Base-by-base conservation (phyloP, 495 filamentous ascomycete genomes). In the Penicillium bovifimosum region DNA sequence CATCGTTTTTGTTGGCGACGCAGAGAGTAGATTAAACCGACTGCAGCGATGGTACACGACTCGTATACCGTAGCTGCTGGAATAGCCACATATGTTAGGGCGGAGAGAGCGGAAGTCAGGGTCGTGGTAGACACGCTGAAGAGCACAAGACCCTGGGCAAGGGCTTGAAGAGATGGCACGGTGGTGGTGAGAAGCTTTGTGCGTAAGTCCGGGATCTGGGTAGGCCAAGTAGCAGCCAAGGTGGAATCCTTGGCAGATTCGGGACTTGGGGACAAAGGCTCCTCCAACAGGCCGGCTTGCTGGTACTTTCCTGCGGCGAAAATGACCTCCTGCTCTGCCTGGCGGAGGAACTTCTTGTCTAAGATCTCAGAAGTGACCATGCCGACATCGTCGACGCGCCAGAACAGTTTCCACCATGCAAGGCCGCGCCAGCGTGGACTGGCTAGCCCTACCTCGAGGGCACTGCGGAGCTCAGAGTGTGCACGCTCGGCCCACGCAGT, bases 351-450 rank as follows among this genome's bases (percentile, higher is more conserved):
- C n/a, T 76, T 75, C 41, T 75, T 78, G 32, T 81, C 76, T 3
- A 96, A 67, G 47, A 96, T 82, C 53, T 95, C 87, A 2, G 83
- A 82, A 1, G 86, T 80, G 41, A 93, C 81, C 77, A 88, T 85
- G 27, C 79, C 76, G 34, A 98, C 90, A 58, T 97, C 92, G 65
- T 97, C 93, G 40, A 89, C 88, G 10, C 86, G 84, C 90, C 90
- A 96, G 61, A 95, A 85, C 10, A 98, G 81, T 64, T 95, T 95
- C 88, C 88, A 97, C 93, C 92, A 98, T 9, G 80, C 77, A 1
- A 96, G 73, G 14, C 81, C 84, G 2, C 76, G 75, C 92, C 92
- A 97, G 24, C 78, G 68, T 34, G 71, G 74, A 33, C 81, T 81
- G 10, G 78, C 65, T 58, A 96, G 92, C 5, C 87, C 90, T 29